Evolutionary conservation across 495 filamentous ascomycete genomes (phyloP).

Genomic region (Penicillium cosmopolitanum): DNA sequence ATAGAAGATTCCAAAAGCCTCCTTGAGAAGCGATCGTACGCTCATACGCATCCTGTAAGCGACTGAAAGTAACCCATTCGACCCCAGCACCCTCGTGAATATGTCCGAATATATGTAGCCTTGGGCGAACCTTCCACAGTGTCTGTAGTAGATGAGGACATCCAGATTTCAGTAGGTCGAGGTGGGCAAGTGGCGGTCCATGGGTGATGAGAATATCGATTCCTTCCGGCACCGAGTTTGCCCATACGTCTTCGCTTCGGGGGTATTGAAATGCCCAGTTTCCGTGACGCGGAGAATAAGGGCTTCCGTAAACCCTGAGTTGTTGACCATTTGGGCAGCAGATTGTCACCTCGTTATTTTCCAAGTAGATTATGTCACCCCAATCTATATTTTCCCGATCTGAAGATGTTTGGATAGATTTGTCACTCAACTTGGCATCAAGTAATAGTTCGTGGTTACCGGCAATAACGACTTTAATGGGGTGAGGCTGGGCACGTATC

Average conservation of each 20-base stretch:
- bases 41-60: slow-evolving; percentile 27
- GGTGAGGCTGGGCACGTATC: no score
- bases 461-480: no score
- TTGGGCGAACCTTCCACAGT: slow-evolving; percentile 67
- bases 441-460: no score
- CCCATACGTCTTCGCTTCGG: slow-evolving; percentile 29
- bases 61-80: slow-evolving; percentile 26
- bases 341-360: slow-evolving; percentile 48
- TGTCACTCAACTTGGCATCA: no score
- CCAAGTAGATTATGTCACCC: slow-evolving; percentile 53
- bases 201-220: slow-evolving; percentile 81
- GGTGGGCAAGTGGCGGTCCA: slow-evolving; percentile 59
- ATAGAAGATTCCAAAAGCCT: slow-evolving; percentile 20
- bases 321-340: slow-evolving; percentile 53
- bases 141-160: slow-evolving; percentile 64
- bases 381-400: no score
- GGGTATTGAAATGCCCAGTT: slow-evolving; percentile 56
- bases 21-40: slow-evolving; percentile 23
- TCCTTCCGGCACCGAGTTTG: slow-evolving; percentile 56
- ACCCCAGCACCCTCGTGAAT: slow-evolving; percentile 66
- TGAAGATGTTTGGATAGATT: no score
- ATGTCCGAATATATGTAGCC: slow-evolving; percentile 78
- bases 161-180: slow-evolving; percentile 62
- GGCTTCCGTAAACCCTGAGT: slow-evolving; percentile 58
- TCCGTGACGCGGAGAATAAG: slow-evolving; percentile 56